Evolutionary conservation across 805 yeast species (phyloP).

Genomic region (Allodekkera sacchari): DNA sequence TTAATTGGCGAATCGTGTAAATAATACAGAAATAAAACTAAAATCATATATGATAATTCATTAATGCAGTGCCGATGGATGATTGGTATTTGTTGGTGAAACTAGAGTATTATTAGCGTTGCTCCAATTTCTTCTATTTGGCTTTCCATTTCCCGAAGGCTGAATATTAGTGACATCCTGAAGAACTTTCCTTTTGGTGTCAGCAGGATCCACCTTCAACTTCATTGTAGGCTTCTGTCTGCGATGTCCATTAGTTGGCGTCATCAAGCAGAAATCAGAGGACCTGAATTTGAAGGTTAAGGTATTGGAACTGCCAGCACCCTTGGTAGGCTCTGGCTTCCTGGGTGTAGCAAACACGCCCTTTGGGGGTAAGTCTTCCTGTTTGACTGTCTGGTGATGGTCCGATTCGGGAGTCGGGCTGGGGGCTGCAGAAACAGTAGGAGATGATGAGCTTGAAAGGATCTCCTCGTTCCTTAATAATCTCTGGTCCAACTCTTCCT

Average conservation of each 20-base stretch:
- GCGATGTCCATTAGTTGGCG: slow-evolving; percentile 18
- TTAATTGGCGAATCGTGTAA: too few relatives aligned
- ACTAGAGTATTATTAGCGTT: too few relatives aligned
- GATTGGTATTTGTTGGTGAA: too few relatives aligned
- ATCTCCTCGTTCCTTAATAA: slow-evolving; percentile 3
- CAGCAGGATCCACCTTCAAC: slow-evolving; percentile 7
- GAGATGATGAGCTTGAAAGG: slow-evolving; percentile 1
- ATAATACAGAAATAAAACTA: too few relatives aligned
- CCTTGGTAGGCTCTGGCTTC: slow-evolving; percentile 9
- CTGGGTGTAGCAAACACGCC: slow-evolving; percentile 18
- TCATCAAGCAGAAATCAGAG: slow-evolving; percentile 23
- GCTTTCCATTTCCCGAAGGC: too few relatives aligned
- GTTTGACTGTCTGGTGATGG: not conserved
- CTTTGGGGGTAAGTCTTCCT: slow-evolving; percentile 15
- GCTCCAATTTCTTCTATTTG: too few relatives aligned
- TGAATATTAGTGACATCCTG: slow-evolving; percentile 5
- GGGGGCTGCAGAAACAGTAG: slow-evolving; percentile 1
- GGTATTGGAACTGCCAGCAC: slow-evolving; percentile 1
- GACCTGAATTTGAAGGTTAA: slow-evolving; percentile 29
- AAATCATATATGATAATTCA: too few relatives aligned
- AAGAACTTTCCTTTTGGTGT: not conserved
- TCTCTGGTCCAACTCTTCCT: slow-evolving; percentile 20
- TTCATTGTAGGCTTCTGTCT: slow-evolving; percentile 26
- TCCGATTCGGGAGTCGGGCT: slow-evolving; percentile 2
- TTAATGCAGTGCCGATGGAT: too few relatives aligned